Base-by-base conservation (phyloP, 805 yeast species). In the Candida alai region DNA sequence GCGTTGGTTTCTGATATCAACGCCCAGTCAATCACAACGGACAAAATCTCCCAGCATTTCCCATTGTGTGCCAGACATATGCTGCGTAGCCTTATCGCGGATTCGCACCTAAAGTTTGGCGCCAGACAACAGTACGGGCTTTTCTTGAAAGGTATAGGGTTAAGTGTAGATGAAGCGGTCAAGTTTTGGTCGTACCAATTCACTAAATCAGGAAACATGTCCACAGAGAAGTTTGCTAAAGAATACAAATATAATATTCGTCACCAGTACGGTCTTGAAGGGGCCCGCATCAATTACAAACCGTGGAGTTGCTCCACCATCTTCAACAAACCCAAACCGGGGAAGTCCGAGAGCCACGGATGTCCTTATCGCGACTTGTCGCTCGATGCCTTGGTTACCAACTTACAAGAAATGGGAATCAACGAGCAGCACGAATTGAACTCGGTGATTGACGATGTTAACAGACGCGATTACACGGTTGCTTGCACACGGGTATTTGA, bases 401-500 rank as follows among this genome's bases (percentile, higher is more conserved):
- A 76, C 40, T 65, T 93, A 43, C 60, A 64, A 25, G 72, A 66
- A 14, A 73, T 85, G 77, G 90, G 89, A 1, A 61, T 86, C 31
- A 65, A 56, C 7, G 85, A 83, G 39, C 72, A 71, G 51, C 63
- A 60, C 16, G 71, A 76, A 26, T 58, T 84, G 30, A 68, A 72
- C 28, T 74, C 74, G 24, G 74, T 93, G 9, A 45, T 81, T 32
- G 90, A 84, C 30, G 76, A 82, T 35, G 80, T 83, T 28, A 73
- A 72, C 30, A 72, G 73, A 35, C 76, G 80, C 20, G 85, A 84
- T 43, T 89, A 76, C 54, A 87, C 90, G 16, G 70, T 78, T 24
- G 97, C 97, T 0, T 89, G 96, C 55, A 82, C 97, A 0, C 74
- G 84, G 51, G 96, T 86, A 3, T 85, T 86, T 58, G 97, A 89